phyloP scores from a whole-genome alignment of 805 yeast species.

The Aciculoconidium aculeatum region DNA sequence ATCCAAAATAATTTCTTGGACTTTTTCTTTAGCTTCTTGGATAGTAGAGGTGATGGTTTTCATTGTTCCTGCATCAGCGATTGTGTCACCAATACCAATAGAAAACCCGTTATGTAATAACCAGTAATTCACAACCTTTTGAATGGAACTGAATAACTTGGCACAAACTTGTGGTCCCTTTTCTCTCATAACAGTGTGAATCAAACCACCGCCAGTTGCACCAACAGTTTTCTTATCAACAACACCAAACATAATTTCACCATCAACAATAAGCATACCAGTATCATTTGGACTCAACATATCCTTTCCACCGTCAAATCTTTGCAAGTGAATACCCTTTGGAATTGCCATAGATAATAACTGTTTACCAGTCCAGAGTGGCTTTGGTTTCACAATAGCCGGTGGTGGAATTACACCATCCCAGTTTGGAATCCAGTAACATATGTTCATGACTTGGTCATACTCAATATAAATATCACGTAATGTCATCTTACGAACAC shows the following conservation, averaged over 20 bases:
- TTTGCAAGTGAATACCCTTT: conserved; percentile 87
- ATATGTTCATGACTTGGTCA: conserved; percentile 92
- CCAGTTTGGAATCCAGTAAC: conserved; percentile 98
- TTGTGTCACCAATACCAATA: conserved; percentile 99
- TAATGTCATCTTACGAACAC: conserved; percentile 90
- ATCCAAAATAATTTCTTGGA: conserved; percentile 85
- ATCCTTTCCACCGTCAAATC: conserved; percentile 88
- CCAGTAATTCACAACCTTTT: conserved; percentile 96
- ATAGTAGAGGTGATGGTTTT: conserved; percentile 88
- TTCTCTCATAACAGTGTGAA: conserved; percentile 96
- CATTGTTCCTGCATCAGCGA: conserved; percentile 97
- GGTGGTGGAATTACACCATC: conserved; percentile 97
- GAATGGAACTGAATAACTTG: conserved; percentile 83
- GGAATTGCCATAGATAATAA: conserved; percentile 90
- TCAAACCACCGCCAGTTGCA: conserved; percentile 96
- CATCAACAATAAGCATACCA: conserved; percentile 94
- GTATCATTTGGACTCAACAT: conserved; percentile 81
- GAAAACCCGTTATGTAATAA: conserved; percentile 94
- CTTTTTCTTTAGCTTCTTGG: conserved; percentile 87
- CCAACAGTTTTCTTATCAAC: conserved; percentile 98
- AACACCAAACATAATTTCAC: conserved; percentile 96
- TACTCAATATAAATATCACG: conserved; percentile 85
- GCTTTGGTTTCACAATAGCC: conserved; percentile 88
- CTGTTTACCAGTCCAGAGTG: conserved; percentile 97
- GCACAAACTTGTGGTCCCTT: conserved; percentile 92